Percentiles rank a stretch among this genome's conserved stretches.
Evolutionary conservation across 1,284 basidiomycete genomes (phyloP).

Genomic region (Ceratobasidium sp.): DNA sequence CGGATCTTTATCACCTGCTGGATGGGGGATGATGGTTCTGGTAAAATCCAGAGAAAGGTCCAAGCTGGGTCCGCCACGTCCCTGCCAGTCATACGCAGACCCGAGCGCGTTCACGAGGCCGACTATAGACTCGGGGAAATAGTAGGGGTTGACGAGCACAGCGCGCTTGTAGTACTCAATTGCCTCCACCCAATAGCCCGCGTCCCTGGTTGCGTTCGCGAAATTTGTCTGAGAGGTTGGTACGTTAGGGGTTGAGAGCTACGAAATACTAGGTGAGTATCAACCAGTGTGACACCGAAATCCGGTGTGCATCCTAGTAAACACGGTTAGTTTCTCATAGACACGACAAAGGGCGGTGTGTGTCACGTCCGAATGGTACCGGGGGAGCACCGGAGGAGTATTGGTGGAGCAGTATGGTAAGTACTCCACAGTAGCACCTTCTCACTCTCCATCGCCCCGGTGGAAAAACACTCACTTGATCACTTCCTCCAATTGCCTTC

Average conservation of each 20-base stretch:
- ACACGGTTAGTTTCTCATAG: not conserved
- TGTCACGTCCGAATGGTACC: not conserved
- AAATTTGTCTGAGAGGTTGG: conserved; percentile 1
- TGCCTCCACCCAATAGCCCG: conserved; percentile 64
- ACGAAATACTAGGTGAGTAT: conserved; percentile 50
- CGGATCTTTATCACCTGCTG: conserved; percentile 43
- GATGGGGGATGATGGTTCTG: conserved; percentile 16
- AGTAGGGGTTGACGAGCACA: conserved; percentile 62
- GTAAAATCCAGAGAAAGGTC: conserved; percentile 31
- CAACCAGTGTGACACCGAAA: conserved; percentile 71
- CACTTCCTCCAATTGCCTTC: conserved; percentile 65
- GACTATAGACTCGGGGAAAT: conserved; percentile 70
- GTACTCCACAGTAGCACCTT: not conserved
- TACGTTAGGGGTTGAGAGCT: not conserved
- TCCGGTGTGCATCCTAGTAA: conserved; percentile 64
- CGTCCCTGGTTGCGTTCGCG: conserved; percentile 47
- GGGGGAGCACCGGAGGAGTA: not conserved
- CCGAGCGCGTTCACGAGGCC: conserved; percentile 67
- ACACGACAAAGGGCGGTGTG: conserved; percentile 43
- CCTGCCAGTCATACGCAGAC: conserved; percentile 69
- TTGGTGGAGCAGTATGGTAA: conserved; percentile 4
- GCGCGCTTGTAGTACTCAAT: conserved; percentile 69
- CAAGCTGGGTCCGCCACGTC: conserved; percentile 57
- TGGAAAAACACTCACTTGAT: conserved; percentile 60
- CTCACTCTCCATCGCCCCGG: not conserved